phyloP scores from a whole-genome alignment of 176 grass and related monocot genomes.

The Cocos nucifera region DNA sequence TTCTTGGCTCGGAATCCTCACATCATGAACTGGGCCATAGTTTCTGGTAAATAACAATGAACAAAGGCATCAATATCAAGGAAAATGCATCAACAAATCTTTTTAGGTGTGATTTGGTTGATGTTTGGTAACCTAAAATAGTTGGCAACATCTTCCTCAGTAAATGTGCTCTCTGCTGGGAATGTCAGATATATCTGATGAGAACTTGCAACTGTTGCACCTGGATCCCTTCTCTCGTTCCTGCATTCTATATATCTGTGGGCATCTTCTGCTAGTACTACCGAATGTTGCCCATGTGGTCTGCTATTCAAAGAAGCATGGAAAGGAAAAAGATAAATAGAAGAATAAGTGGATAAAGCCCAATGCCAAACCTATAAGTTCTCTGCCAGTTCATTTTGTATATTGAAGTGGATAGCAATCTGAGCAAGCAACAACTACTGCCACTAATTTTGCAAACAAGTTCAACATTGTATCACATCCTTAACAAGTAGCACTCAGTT shows the following conservation, averaged over 20 bases:
- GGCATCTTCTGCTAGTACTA: conserved; percentile 45
- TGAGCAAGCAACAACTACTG: too few species aligned
- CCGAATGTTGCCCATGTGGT: conserved; percentile 23
- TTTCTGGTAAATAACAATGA: conserved; percentile 21
- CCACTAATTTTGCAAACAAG: too few species aligned
- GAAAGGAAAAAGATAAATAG: too few species aligned
- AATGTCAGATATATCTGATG: conserved; percentile 58
- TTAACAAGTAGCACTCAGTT: too few species aligned
- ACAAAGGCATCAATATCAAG: not conserved
- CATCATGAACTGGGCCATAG: conserved; percentile 40
- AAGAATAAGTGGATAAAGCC: too few species aligned
- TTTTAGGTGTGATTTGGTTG: too few species aligned
- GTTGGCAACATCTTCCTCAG: conserved; percentile 15
- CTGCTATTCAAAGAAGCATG: conserved; percentile 11
- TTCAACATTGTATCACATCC: too few species aligned
- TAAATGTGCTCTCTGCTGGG: conserved; percentile 38
- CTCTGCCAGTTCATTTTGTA: too few species aligned
- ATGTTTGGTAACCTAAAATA: conserved; percentile 29
- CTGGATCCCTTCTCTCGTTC: conserved; percentile 21
- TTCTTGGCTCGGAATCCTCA: conserved; percentile 26
- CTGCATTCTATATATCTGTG: conserved; percentile 29
- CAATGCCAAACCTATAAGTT: too few species aligned
- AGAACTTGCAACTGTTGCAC: conserved; percentile 6
- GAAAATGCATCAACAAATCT: too few species aligned
- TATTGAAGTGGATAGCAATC: too few species aligned